Evolutionary conservation across 768 basidiomycete species (phyloP), one percentile per base, ranked within the genome.

Genomic region (Suillus placidus): DNA sequence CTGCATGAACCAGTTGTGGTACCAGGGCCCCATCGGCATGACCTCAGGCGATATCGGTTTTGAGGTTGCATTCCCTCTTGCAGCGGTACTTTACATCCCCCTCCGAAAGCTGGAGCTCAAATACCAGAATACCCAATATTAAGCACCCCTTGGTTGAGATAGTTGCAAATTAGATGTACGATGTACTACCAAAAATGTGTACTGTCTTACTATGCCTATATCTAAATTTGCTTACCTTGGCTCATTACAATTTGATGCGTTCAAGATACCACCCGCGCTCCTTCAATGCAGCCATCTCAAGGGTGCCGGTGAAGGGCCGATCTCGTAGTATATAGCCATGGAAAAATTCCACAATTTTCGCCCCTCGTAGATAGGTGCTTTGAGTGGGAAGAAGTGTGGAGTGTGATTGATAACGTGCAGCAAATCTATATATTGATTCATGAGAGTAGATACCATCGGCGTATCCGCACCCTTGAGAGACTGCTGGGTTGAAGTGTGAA

Each of bases 1-100:
- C 6, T 86, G 80, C 60, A 93, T 93, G 86, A 78, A 84, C 64
- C 90, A 94, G 70, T 84, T 80, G 16, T 92, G 87, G 86, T 93
- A 85, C 71, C 75, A 78, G 4, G 92, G 92, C 1, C 91, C 90
- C 0, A 87, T 93, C 23, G 91, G 90, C 4, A 69, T 72, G 42
- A 77, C 71, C 9, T 81, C 88, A 13, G 92, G 92, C 3, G 92
- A 93, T 74, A 86, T 93, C 61, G 92, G 89, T 3, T 84, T 93
- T 45, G 81, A 90, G 65, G 75, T 87, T 18, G 88, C 88, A 0
- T 85, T 88, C 61, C 72, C 76, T 6, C 75, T 82, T 8, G 81
- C 84, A 0, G 78, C 73, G 14, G 20, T 85, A 43, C 68, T 85
- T 43, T 92, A 90, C 73, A 20, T 87, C 6, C 85, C 84, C 2